These are phyloP conservation scores for Wickerhamiella shivajii DNA, from an alignment of 805 yeast species.

Conservation along the genomic window DNA sequence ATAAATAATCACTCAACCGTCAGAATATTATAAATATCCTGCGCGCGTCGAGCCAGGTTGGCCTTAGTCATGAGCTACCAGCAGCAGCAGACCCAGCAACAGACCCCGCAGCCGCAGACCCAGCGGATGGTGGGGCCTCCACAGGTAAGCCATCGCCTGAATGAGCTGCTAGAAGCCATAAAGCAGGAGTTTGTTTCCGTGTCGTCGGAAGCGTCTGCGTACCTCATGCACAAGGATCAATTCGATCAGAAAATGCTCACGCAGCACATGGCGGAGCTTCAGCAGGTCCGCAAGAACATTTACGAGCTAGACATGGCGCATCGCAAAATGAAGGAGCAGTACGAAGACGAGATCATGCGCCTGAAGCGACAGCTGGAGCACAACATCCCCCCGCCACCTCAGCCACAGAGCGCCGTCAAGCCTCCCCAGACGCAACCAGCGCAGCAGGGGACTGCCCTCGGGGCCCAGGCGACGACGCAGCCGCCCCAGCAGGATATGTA, in stretches of 20 bases:
- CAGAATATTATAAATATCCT: too few species aligned
- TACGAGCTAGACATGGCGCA: slow-evolving; percentile 90
- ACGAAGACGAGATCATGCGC: slow-evolving; percentile 81
- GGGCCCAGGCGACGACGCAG: slow-evolving; percentile 11
- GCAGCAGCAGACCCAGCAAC: slow-evolving; percentile 9
- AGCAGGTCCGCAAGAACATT: slow-evolving; percentile 85
- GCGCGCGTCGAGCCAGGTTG: too few species aligned
- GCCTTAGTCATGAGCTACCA: slow-evolving; percentile 7
- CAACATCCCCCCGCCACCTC: slow-evolving; percentile 24
- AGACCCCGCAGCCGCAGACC: slow-evolving; percentile 9
- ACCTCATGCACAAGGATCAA: slow-evolving; percentile 83
- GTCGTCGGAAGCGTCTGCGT: slow-evolving; percentile 69
- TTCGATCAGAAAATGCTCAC: slow-evolving; percentile 63
- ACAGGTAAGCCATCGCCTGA: slow-evolving; percentile 27
- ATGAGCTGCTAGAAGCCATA: slow-evolving; percentile 80
- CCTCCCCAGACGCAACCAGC: slow-evolving; percentile 11
- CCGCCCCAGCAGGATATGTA: slow-evolving; percentile 13
- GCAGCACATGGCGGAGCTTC: slow-evolving; percentile 87
- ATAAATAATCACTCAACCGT: too few species aligned
- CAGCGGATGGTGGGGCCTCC: slow-evolving; percentile 10
- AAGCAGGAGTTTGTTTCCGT: slow-evolving; percentile 82
- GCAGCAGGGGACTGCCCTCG: slow-evolving; percentile 8
- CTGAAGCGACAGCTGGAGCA: slow-evolving; percentile 70
- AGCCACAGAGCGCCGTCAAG: slow-evolving; percentile 19
- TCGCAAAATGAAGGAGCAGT: slow-evolving; percentile 86